Base-by-base conservation (phyloP, 164 flowering plant genomes). In the Nelumbo lutea region DNA sequence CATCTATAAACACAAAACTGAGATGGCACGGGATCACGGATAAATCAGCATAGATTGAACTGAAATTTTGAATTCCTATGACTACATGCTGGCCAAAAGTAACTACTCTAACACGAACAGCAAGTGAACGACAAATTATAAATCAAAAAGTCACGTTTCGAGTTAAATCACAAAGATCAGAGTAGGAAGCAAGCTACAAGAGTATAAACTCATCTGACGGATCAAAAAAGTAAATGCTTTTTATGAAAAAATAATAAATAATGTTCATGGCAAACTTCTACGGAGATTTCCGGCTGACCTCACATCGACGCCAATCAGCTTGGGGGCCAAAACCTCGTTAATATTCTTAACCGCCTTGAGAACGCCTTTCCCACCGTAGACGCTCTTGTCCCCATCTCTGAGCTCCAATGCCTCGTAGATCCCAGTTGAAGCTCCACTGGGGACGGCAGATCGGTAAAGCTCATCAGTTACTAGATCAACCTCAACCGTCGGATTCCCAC, bases 391-490 rank as follows among this genome's bases (percentile, higher is more conserved):
- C 0, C 97, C 99, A 65, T 95, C 99, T 66, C 99, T 81, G 9
- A 95, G 86, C 84, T 95, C 99, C 78, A 92, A 72, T 1, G 99
- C 99, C 82, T 95, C 99, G 70, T 95, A 92, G 83, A 92, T 92
- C 79, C 99, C 99, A 1, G 99, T 92, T 51, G 97, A 92, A 6
- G 97, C 97, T 1, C 97, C 97, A 52, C 97, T 90, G 0, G 99
- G 99, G 1, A 92, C 97, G 2, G 97, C 99, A 6, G 99, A 90
- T 72, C 98, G 83, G 77, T 83, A 89, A 1, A 90, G 82, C 70
- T 79, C 82, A 60, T 82, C 96, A 41, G 97, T 87, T 63, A 85
- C 70, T 44, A 94, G 84, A 83, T 91, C 98, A 68, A 95, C 97
- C 85, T 95, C 97, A 8, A 95, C 96, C 48, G 97, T 95, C 41